Percentiles rank a stretch among this genome's conserved stretches.
Conservation (phyloP, 805 yeast genomes). For the Nakazawaea peltata region DNA sequence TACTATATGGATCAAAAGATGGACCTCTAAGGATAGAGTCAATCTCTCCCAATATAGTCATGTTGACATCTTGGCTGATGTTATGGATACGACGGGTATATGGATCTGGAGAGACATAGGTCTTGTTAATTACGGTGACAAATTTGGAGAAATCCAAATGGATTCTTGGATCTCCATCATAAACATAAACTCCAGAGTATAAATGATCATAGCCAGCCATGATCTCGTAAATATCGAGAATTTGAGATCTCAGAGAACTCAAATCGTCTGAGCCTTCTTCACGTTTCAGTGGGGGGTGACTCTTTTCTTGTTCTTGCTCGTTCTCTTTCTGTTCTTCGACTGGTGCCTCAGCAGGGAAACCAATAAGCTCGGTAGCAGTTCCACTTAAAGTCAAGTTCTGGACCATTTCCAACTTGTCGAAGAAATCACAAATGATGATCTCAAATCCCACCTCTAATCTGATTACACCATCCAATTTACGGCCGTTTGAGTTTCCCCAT, state of each 20-base stretch:
- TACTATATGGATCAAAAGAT: conserved; percentile 28
- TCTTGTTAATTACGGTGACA: conserved; percentile 45
- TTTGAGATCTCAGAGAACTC: conserved; percentile 12
- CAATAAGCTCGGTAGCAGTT: conserved; percentile 25
- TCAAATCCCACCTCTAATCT: conserved; percentile 58
- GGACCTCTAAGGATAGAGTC: conserved; percentile 18
- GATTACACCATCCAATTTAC: conserved; percentile 47
- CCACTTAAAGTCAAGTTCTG: conserved; percentile 33
- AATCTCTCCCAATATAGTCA: conserved; percentile 27
- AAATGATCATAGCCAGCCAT: conserved; percentile 36
- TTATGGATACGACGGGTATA: conserved; percentile 30
- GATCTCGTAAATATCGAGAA: conserved; percentile 21
- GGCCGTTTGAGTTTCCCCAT: conserved; percentile 45
- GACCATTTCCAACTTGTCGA: conserved; percentile 37
- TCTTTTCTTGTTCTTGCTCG: background rate
- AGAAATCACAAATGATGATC: conserved; percentile 51
- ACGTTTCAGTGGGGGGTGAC: background rate
- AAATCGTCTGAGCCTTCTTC: conserved; percentile 4
- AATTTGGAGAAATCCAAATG: conserved; percentile 42
- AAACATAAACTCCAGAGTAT: conserved; percentile 36
- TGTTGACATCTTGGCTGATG: conserved; percentile 25
- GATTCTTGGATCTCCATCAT: conserved; percentile 41
- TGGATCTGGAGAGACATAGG: conserved; percentile 41
- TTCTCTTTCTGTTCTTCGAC: background rate
- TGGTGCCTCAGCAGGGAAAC: conserved; percentile 25